Evolutionary conservation across 371 early-diverging fungal genomes (phyloP), one percentile per base, ranked within the genome.

Genomic region (Basidiobolus meristosporus): DNA sequence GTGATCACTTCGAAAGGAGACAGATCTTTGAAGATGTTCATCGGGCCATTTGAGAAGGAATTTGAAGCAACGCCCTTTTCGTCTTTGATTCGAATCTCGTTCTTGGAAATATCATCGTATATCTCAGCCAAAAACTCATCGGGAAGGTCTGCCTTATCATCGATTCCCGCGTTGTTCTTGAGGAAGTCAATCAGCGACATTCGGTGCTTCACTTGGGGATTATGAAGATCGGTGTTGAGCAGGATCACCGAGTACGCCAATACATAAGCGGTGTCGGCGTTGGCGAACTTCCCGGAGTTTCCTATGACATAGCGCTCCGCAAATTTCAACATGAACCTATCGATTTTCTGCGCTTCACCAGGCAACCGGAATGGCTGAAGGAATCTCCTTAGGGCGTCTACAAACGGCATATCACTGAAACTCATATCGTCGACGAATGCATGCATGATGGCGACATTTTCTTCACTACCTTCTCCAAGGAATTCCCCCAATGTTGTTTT

Each of bases 271-370:
- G 90, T 82, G 48, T 92, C 48, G 1, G 88, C 86, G 47, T 77
- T 82, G 34, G 79, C 70, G 58, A 79, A 82, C 0, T 56, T 50
- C 1, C 44, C 55, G 0, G 81, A 77, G 50, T 91, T 91, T 32
- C 74, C 71, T 42, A 75, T 72, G 7, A 82, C 58, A 51, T 82
- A 98, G 20, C 87, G 69, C 53, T 90, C 87, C 22, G 92, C 93
- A 68, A 96, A 98, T 53, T 90, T 92, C 6, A 84, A 67, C 83
- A 98, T 90, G 44, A 93, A 89, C 17, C 99, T 69, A 57, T 98
- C 96, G 52, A 97, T 97, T 58, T 92, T 88, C 58, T 95, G 96
- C 14, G 86, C 73, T 59, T 98, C 99, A 28, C 97, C 97, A 2
- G 93, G 93, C 23, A 98, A 66, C 28, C 96, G 63, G 70, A 98